Percentiles rank a stretch among this genome's conserved stretches.
These are phyloP conservation scores for Harrya chromipes DNA, from an alignment of 768 basidiomycete species.

Conservation along the genomic window DNA sequence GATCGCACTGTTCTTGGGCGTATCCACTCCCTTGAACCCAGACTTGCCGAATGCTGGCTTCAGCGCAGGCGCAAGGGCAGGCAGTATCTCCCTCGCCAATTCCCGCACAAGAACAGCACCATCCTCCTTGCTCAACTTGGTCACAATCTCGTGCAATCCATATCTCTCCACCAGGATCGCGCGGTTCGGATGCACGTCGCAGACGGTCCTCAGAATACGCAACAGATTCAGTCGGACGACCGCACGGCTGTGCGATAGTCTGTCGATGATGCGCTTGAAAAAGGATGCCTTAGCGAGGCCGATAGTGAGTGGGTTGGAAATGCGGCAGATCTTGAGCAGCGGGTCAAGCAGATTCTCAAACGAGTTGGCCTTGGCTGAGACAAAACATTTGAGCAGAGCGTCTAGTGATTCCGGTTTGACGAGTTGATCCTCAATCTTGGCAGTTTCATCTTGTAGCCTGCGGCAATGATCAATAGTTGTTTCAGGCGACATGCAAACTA, in stretches of 20 bases:
- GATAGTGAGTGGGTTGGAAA: slow-evolving; percentile 71
- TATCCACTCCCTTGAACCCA: slow-evolving; percentile 32
- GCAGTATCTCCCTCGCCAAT: slow-evolving; percentile 81
- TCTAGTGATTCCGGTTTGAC: slow-evolving; percentile 64
- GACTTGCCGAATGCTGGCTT: slow-evolving; percentile 44
- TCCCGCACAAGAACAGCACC: slow-evolving; percentile 90
- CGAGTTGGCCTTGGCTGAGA: slow-evolving; percentile 80
- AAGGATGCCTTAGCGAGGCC: slow-evolving; percentile 79
- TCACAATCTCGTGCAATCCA: slow-evolving; percentile 77
- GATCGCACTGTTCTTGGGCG: slow-evolving; percentile 35
- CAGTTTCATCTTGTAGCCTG: slow-evolving; percentile 94
- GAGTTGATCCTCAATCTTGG: slow-evolving; percentile 88
- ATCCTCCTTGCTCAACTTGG: slow-evolving; percentile 77
- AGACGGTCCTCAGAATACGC: slow-evolving; percentile 78
- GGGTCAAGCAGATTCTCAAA: slow-evolving; percentile 93
- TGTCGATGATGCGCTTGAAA: slow-evolving; percentile 84
- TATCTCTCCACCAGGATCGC: slow-evolving; percentile 79
- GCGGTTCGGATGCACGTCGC: slow-evolving; percentile 87
- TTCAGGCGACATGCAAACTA: neutral
- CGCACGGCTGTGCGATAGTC: slow-evolving; percentile 70
- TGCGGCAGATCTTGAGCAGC: slow-evolving; percentile 85
- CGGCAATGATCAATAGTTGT: slow-evolving; percentile 1
- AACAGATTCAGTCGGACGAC: slow-evolving; percentile 90
- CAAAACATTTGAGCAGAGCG: slow-evolving; percentile 73
- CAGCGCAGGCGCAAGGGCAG: slow-evolving; percentile 68